Evolutionary conservation across 805 yeast species (phyloP).

Genomic region (Candida ascalaphidarum): DNA sequence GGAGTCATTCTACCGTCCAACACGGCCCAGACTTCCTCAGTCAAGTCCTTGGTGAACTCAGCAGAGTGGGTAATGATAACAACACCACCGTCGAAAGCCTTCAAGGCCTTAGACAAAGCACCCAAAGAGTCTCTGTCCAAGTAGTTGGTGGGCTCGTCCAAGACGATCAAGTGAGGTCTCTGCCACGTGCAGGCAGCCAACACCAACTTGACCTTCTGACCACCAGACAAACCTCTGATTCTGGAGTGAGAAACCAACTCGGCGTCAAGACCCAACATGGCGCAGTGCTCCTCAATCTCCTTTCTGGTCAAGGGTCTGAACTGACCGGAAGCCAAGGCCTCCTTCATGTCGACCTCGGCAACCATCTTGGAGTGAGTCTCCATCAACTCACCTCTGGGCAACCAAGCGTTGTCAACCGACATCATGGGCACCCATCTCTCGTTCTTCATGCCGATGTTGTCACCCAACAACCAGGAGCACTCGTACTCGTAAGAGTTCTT

Average conservation of each 20-base stretch:
- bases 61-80: constrained; percentile 99
- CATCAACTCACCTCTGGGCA: constrained; percentile 98
- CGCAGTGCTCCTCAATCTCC: constrained; percentile 98
- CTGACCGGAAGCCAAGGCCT: constrained; percentile 99
- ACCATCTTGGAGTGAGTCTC: constrained; percentile 95
- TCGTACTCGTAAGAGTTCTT: constrained; percentile 99
- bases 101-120: constrained; percentile 98
- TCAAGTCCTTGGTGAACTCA: constrained; percentile 98
- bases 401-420: constrained; percentile 99
- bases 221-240: constrained; percentile 99
- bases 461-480: constrained; percentile 96
- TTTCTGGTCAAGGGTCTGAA: constrained; percentile 99
- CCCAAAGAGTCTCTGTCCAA: constrained; percentile 99
- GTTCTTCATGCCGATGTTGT: constrained; percentile 96
- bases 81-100: constrained; percentile 99
- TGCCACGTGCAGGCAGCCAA: constrained; percentile 99
- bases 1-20: constrained; percentile 98
- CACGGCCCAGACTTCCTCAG: constrained; percentile 99
- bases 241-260: constrained; percentile 99
- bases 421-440: constrained; percentile 99
- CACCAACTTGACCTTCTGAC: constrained; percentile 99
- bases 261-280: constrained; percentile 96
- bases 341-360: constrained; percentile 99
- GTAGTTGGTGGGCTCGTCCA: constrained; percentile 99
- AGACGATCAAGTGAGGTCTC: constrained; percentile 98